Evolutionary conservation across 257 asterid genomes (phyloP).

Genomic region (Ajuga chamaepitys): DNA sequence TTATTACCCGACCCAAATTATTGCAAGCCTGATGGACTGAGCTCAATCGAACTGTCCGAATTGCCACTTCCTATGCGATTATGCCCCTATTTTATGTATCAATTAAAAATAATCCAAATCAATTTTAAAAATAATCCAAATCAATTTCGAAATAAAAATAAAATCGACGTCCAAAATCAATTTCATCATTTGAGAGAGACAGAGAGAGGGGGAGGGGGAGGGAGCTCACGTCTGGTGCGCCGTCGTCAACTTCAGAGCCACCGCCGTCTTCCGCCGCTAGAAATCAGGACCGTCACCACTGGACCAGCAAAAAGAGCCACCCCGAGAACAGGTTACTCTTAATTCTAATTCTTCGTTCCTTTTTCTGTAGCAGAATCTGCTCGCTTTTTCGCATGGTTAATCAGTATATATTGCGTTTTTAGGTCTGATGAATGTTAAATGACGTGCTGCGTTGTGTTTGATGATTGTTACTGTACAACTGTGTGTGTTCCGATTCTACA

Average conservation of each 20-base stretch:
- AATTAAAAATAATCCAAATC: no score
- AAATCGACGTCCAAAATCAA: background rate
- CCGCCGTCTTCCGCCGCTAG: slow-evolving; percentile 1
- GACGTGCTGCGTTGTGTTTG: background rate
- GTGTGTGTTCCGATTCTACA: no score
- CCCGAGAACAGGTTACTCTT: background rate
- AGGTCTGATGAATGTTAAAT: background rate
- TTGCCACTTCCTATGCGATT: no score
- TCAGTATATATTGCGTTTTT: background rate
- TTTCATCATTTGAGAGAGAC: no score
- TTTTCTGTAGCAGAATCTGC: background rate
- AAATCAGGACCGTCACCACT: background rate
- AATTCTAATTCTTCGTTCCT: background rate
- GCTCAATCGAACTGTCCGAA: no score
- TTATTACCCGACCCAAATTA: no score
- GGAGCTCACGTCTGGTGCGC: background rate
- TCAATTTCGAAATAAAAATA: no score
- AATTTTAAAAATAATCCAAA: no score
- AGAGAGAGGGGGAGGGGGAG: no score
- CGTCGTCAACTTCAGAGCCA: slow-evolving; percentile 2
- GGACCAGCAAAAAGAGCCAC: background rate
- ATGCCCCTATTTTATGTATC: no score
- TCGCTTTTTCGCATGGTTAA: background rate
- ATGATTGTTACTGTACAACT: background rate
- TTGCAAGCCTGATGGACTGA: no score